Evolutionary conservation across 306 rosid genomes (phyloP).

Genomic region (Prunus dulcis): DNA sequence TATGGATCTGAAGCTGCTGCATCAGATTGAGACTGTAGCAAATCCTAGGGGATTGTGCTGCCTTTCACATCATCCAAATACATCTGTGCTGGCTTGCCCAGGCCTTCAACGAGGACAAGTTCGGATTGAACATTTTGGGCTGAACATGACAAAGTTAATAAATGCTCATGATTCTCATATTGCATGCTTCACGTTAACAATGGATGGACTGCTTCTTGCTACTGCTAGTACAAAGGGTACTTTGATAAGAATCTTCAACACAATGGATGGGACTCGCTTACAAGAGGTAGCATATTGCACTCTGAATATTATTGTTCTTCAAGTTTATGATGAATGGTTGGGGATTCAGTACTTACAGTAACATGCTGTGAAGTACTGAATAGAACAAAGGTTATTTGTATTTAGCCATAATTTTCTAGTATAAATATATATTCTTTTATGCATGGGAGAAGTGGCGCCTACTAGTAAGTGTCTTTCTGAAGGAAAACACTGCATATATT

Average conservation of each 20-base stretch:
- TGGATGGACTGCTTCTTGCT: constrained; percentile 97
- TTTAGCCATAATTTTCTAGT: not conserved
- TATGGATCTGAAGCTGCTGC: constrained; percentile 81
- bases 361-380: not conserved
- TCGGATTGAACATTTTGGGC: constrained; percentile 85
- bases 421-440: not conserved
- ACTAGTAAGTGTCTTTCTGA: not conserved
- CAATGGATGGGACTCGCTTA: constrained; percentile 85
- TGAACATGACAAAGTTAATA: constrained; percentile 67
- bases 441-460: not conserved
- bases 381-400: not conserved
- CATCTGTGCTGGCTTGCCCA: constrained; percentile 91
- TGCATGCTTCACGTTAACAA: constrained; percentile 76
- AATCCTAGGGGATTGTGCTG: constrained; percentile 90
- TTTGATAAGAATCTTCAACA: constrained; percentile 89
- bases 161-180: constrained; percentile 81
- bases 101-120: constrained; percentile 77
- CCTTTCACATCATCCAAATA: constrained; percentile 67
- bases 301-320: constrained; percentile 12
- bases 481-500: not conserved
- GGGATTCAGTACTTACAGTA: not conserved
- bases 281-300: constrained; percentile 69
- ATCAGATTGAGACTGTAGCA: constrained; percentile 79
- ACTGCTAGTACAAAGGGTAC: constrained; percentile 95
- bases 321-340: constrained; percentile 17